Base-by-base conservation (phyloP, 345 rosid genomes). In the Euphorbia tirucalli region DNA sequence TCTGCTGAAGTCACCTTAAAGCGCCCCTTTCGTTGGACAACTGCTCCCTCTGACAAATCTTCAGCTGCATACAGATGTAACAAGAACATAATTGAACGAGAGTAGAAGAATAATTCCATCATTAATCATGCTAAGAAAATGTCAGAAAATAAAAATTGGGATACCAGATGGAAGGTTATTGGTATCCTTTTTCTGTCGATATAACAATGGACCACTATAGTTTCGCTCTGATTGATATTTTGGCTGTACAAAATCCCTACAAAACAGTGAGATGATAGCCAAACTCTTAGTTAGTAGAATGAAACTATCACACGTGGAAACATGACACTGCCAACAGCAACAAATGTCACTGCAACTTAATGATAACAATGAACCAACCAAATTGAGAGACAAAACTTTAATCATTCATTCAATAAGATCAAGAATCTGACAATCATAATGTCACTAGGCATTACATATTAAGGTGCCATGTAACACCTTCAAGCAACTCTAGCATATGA, bases 1-100 rank as follows among this genome's bases (percentile, higher is more conserved):
- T 92, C 97, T 64, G 86, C 89, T 39, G 90, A 87, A 58, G 93
- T 95, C 68, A 90, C 88, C 82, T 95, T 86, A 85, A 95, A 95
- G 52, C 99, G 93, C 74, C 97, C 99, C 85, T 81, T 93, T 70
- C 86, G 83, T 79, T 86, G 93, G 78, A 92, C 87, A 68, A 92
- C 79, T 31, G 92, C 89, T 65, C 91, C 93, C 73, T 92, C 95
- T 64, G 97, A 77, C 37, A 85, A 32, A 79, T 92, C 97, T 56
- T 92, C 99, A 59, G 71, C 91, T 87, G 83, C 75, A 81, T 30
- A 64, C 30, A 73, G 15, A 70, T 56, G 46, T 24, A 41, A 69
- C 11, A 65, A 41, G 28, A 7, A 35, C 21, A 67, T 31, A 37
- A 52, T 25, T 70, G 43, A 65, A 22, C 24, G 30, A 31, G 32